These are phyloP conservation scores for Nicotiana knightiana DNA, from an alignment of 257 asterid genomes.

Conservation along the genomic window DNA sequence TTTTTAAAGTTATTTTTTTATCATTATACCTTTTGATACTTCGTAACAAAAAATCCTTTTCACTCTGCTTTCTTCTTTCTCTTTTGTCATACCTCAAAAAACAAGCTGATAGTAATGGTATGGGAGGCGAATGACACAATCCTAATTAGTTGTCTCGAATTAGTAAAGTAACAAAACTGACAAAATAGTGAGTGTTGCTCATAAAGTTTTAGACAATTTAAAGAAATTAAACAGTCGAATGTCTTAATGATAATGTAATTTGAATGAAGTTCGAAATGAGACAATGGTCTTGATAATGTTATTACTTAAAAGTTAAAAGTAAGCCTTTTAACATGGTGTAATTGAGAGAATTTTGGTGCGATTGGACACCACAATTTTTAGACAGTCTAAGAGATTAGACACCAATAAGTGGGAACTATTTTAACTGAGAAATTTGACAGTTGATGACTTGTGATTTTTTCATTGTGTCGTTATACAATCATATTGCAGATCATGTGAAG, in stretches of 20 bases:
- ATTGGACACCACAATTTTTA: background rate
- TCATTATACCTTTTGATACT: too few relatives aligned
- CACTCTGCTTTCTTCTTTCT: too few relatives aligned
- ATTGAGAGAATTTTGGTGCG: background rate
- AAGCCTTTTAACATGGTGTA: background rate
- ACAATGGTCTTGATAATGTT: background rate
- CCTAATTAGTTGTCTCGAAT: background rate
- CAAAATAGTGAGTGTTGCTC: background rate
- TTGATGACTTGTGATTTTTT: background rate
- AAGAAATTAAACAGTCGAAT: background rate
- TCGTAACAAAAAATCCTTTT: too few relatives aligned
- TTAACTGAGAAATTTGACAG: background rate
- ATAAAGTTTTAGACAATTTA: background rate
- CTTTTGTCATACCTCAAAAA: too few relatives aligned
- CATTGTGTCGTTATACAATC: background rate
- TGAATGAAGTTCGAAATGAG: background rate
- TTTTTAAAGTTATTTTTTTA: too few relatives aligned
- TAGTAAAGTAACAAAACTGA: background rate
- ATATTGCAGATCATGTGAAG: background rate
- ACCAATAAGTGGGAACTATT: too few relatives aligned
- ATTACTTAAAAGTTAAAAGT: background rate
- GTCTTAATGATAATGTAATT: background rate
- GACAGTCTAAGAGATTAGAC: background rate
- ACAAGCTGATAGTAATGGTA: background rate
- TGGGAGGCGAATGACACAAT: background rate